phyloP scores from a whole-genome alignment of 2,329 filamentous ascomycete species.

The Trichoderma sp. region DNA sequence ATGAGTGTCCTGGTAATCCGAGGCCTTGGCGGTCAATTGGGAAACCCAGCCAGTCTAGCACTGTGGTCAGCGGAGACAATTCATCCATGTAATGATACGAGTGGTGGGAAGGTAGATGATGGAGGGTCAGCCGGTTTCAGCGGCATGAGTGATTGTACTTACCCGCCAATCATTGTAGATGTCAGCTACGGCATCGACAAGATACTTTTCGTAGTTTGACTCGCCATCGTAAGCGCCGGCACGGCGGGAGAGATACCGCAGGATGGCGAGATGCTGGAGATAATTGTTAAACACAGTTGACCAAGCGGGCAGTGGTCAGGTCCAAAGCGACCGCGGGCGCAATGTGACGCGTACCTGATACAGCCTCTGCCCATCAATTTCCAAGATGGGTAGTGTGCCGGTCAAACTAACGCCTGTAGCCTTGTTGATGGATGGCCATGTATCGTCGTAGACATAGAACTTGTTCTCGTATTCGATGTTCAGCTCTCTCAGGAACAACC shows the following conservation, averaged over 20 bases:
- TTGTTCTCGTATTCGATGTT: constrained; percentile 30
- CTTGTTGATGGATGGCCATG: constrained; percentile 27
- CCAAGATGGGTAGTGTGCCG: constrained; percentile 37
- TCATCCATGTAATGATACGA: background rate
- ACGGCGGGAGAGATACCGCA: constrained; percentile 40
- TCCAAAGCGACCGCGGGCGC: constrained; percentile 29
- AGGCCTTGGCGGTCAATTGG: constrained; percentile 29
- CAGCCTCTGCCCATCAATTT: constrained; percentile 38
- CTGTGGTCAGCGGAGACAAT: background rate
- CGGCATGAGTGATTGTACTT: constrained; percentile 22
- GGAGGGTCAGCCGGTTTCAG: background rate
- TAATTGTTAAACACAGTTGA: background rate
- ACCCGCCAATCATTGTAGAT: constrained; percentile 45
- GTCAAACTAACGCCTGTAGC: constrained; percentile 33
- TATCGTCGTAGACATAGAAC: constrained; percentile 33
- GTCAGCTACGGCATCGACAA: constrained; percentile 40
- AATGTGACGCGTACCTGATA: constrained; percentile 17
- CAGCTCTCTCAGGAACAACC: constrained; percentile 21
- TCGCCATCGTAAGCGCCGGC: constrained; percentile 40
- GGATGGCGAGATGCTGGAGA: constrained; percentile 29
- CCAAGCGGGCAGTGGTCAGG: constrained; percentile 24
- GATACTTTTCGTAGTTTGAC: constrained; percentile 39
- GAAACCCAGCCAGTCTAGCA: constrained; percentile 29
- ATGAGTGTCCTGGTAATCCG: constrained; percentile 34
- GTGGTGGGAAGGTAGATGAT: background rate